Conservation (phyloP, 441 rosid species). For the Gossypium schwendimanii region DNA sequence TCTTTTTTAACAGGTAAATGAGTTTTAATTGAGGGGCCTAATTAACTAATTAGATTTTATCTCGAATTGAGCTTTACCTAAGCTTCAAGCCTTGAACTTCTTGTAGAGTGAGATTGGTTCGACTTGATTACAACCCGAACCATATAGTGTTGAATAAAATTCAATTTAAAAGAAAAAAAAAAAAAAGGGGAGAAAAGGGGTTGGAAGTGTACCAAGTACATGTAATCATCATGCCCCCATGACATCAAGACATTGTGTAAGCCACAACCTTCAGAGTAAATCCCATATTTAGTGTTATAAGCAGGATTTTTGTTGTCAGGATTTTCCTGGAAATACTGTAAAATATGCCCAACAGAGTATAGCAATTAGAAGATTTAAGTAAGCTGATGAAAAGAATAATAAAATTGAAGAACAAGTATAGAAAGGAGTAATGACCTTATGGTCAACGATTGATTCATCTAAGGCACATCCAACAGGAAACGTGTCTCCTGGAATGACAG, state of each 20-base stretch:
- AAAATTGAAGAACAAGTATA: not conserved
- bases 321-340: conserved; percentile 67
- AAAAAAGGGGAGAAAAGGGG: not conserved
- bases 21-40: too few species aligned
- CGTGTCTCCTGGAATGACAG: conserved; percentile 51
- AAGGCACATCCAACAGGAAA: conserved; percentile 82
- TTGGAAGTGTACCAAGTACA: conserved; percentile 49
- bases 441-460: conserved; percentile 62
- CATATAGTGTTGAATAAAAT: too few species aligned
- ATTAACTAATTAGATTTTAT: too few species aligned
- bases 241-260: conserved; percentile 65
- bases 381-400: not conserved
- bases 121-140: too few species aligned
- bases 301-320: conserved; percentile 50
- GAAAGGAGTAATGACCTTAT: conserved; percentile 39
- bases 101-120: too few species aligned
- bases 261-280: conserved; percentile 62
- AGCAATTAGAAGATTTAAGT: not conserved
- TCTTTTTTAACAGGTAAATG: too few species aligned
- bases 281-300: conserved; percentile 61
- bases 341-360: not conserved
- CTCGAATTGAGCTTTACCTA: too few species aligned
- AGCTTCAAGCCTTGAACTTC: too few species aligned
- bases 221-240: conserved; percentile 91
- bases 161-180: not conserved